These are phyloP conservation scores for Phylloporus rhodoxanthus DNA, from an alignment of 768 basidiomycete species.

Conservation along the genomic window DNA sequence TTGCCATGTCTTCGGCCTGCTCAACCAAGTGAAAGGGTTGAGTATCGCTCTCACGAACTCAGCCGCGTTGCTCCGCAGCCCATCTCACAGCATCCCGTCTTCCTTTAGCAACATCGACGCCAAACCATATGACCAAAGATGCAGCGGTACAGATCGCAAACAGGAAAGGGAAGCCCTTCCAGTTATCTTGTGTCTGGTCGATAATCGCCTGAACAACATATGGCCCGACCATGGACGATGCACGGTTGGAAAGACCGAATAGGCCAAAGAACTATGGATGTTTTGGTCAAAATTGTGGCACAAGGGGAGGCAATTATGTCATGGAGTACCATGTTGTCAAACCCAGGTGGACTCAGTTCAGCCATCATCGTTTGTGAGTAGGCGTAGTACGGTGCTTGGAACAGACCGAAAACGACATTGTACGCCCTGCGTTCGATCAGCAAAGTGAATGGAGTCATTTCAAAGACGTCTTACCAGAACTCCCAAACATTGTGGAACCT, in stretches of 20 bases:
- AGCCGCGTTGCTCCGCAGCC: slow-evolving; percentile 35
- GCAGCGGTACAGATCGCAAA: slow-evolving; percentile 66
- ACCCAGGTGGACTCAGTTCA: slow-evolving; percentile 81
- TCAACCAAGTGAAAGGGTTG: no score
- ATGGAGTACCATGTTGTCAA: slow-evolving; percentile 63
- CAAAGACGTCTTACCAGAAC: slow-evolving; percentile 53
- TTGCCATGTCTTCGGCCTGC: no score
- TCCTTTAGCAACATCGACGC: slow-evolving; percentile 58
- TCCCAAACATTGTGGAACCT: slow-evolving; percentile 82
- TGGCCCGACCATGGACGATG: slow-evolving; percentile 83
- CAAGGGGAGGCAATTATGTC: neutral
- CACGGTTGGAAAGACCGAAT: slow-evolving; percentile 77
- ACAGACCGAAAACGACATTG: slow-evolving; percentile 72
- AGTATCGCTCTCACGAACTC: neutral
- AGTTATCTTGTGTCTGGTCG: slow-evolving; percentile 62
- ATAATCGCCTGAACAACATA: slow-evolving; percentile 85
- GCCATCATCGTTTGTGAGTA: slow-evolving; percentile 87
- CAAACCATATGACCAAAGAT: slow-evolving; percentile 73
- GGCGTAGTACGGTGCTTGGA: slow-evolving; percentile 85
- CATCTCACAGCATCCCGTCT: slow-evolving; percentile 55
- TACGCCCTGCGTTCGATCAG: slow-evolving; percentile 50
- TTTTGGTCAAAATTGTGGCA: neutral
- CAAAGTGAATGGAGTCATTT: neutral
- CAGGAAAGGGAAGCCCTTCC: slow-evolving; percentile 81
- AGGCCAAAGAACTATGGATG: slow-evolving; percentile 71